Evolutionary conservation across 148 eudicot genomes (phyloP).

Genomic region (Rhododendron griersonianum): DNA sequence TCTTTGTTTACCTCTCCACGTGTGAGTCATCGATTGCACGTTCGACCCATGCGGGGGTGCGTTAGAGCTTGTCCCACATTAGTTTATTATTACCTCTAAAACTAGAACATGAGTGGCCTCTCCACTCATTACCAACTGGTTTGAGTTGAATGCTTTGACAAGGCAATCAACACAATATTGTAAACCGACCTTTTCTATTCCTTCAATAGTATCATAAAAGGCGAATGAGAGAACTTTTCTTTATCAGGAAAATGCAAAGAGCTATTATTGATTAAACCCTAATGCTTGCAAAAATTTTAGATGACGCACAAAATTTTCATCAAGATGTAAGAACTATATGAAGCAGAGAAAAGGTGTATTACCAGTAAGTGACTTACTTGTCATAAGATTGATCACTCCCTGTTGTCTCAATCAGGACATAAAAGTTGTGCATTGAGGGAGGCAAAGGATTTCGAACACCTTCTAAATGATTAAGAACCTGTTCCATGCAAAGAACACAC

Average conservation of each 20-base stretch:
- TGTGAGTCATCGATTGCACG: background rate
- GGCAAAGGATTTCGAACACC: slow-evolving; percentile 88
- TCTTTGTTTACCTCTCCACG: background rate
- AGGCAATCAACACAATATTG: background rate
- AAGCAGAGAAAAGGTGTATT: background rate
- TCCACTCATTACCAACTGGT: background rate
- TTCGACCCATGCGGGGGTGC: background rate
- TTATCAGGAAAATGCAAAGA: background rate
- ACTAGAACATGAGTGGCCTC: background rate
- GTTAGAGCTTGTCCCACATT: background rate
- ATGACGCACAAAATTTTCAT: background rate
- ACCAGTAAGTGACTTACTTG: slow-evolving; percentile 45
- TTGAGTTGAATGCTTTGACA: background rate
- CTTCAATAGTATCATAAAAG: background rate
- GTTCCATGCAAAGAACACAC: slow-evolving; percentile 17
- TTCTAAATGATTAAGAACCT: slow-evolving; percentile 77
- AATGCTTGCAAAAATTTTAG: background rate
- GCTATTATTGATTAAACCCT: background rate
- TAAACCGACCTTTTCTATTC: background rate
- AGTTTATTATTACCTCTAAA: background rate
- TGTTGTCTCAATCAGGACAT: slow-evolving; percentile 88
- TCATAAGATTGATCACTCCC: slow-evolving; percentile 89
- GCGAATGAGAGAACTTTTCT: background rate
- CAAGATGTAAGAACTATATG: background rate
- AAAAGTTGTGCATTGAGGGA: slow-evolving; percentile 67